Evolutionary conservation across 2,329 filamentous ascomycete genomes (phyloP).

Genomic region (Calonectria crousiana): DNA sequence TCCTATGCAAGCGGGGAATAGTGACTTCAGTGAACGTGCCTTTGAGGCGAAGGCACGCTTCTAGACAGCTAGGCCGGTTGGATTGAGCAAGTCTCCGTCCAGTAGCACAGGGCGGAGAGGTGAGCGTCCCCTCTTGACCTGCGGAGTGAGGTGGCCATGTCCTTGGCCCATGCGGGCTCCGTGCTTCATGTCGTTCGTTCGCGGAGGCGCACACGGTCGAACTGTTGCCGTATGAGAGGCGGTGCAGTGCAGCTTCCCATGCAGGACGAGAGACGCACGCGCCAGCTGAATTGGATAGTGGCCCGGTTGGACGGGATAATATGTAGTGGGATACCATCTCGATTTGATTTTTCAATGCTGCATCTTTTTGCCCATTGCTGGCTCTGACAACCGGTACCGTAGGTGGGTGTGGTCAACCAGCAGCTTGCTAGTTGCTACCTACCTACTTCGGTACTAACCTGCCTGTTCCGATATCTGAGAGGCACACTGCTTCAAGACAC

Average conservation of each 20-base stretch:
- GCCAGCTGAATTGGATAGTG: constrained; percentile 19
- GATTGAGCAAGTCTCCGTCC: constrained; percentile 18
- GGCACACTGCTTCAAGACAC: neutral
- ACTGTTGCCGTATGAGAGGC: constrained; percentile 11
- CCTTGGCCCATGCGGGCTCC: constrained; percentile 17
- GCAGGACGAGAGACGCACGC: constrained; percentile 24
- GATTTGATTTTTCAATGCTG: constrained; percentile 3
- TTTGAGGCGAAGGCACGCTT: constrained; percentile 14
- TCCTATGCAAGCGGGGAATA: constrained; percentile 31
- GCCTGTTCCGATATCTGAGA: neutral
- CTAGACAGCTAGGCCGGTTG: constrained; percentile 25
- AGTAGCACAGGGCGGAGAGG: constrained; percentile 11
- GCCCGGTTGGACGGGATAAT: constrained; percentile 5
- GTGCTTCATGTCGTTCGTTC: constrained; percentile 26
- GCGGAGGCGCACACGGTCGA: constrained; percentile 7
- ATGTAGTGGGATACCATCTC: constrained; percentile 19
- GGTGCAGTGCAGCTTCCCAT: constrained; percentile 15
- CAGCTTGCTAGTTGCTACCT: neutral
- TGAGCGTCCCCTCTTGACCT: constrained; percentile 1
- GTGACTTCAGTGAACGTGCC: constrained; percentile 39
- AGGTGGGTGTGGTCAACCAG: constrained; percentile 2
- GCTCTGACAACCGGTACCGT: neutral
- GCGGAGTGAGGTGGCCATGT: constrained; percentile 26
- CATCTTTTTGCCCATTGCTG: neutral
- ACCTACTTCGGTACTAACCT: neutral